Base-by-base conservation (phyloP, 371 early-diverging fungal species). In the Mucor velutinosus region DNA sequence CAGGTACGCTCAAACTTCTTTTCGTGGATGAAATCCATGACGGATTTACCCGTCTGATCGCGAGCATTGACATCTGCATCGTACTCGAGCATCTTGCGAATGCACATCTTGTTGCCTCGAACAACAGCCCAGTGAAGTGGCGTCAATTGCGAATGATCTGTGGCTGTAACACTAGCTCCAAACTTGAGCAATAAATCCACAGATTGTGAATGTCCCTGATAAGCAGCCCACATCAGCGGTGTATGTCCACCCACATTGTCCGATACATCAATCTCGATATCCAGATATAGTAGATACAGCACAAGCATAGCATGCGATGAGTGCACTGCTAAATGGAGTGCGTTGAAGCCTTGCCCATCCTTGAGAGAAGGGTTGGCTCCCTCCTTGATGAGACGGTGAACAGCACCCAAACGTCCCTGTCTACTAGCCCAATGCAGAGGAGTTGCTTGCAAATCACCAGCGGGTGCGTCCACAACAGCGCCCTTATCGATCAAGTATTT, bases 141-240 rank as follows among this genome's bases (percentile, higher is more conserved):
- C 2, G 96, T 92, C 65, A 92, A 89, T 43, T 91, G 90, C 17
- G 89, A 86, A 47, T 83, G 76, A 67, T 97, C 97, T 41, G 73
- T 78, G 17, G 87, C 81, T 32, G 89, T 80, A 10, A 94, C 75
- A 12, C 75, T 79, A 0, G 96, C 95, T 14, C 92, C 92, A 39
- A 88, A 77, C 43, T 83, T 77, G 33, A 96, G 63, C 32, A 97
- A 74, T 33, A 92, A 78, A 56, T 89, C 86, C 8, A 93, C 83
- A 27, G 87, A 79, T 65, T 90, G 71, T 58, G 80, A 75, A 73
- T 92, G 92, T 1, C 93, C 94, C 74, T 94, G 94, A 76, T 96
- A 97, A 0, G 92, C 92, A 1, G 95, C 92, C 97, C 97, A 98
- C 94, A 97, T 95, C 37, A 98, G 76, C 27, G 95, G 88, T 15